Base-by-base conservation (phyloP, 73 alveolate genomes). In the Stentor roeselii region DNA sequence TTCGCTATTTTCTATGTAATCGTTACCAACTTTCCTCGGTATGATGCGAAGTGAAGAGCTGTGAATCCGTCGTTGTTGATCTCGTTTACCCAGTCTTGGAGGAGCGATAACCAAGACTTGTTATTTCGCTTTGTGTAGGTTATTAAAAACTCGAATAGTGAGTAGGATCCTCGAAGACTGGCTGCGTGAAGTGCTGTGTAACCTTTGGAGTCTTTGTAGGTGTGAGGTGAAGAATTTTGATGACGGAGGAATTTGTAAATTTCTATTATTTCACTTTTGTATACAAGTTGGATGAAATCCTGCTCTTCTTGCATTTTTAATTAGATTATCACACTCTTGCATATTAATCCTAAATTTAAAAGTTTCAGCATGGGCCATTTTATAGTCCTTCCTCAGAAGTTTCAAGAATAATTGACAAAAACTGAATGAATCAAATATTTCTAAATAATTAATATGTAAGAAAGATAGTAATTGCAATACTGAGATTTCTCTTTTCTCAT, bases 1-100 rank as follows among this genome's bases (percentile, higher is more conserved):
- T 92, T 88, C 39, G 93, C 86, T 67, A 96, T 90, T 34, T 76
- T 32, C 80, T 67, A 67, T 30, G 42, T 92, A 83, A 83, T 84
- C 92, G 27, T 95, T 90, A 2, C 98, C 78, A 95, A 67, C 90
- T 96, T 95, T 27, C 99, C 99, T 78, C 97, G 80, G 87, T 86
- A 97, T 2, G 96, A 83, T 21, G 97, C 96, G 88, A 93, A 96
- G 84, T 96, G 98, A 39, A 97, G 84, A 30, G 99, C 98, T 60
- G 94, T 89, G 84, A 91, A 97, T 39, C 96, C 97, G 60, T 90
- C 91, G 39, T 84, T 89, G 6, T 84, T 86, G 35, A 27, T 36
- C 34, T 39, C 36, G 39, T 89, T 76, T 32, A 40, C 80, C 37
- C 80, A 67, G 1, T 21, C 80, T 67, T 67, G n/a, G 11, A 67